phyloP scores from a whole-genome alignment of 768 basidiomycete species.

The Rhodotorula taiwanensis region DNA sequence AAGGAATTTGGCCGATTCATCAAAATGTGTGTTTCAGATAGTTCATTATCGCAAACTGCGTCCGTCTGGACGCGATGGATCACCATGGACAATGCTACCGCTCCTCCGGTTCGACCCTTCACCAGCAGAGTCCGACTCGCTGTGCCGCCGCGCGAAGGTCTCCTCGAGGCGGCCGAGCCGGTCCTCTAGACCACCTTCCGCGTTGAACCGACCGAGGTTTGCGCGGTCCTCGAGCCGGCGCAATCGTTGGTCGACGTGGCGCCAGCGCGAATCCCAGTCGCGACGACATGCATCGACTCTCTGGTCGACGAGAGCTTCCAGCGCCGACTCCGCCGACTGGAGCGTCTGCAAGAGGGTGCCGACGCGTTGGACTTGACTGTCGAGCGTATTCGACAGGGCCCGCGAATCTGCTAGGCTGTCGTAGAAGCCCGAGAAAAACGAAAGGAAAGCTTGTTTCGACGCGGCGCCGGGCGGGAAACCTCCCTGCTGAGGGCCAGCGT shows the following conservation, averaged over 20 bases:
- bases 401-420: conserved; percentile 74
- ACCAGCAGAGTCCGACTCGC: no score
- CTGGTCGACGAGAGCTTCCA: conserved; percentile 15
- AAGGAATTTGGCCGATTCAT: no score
- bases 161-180: not conserved
- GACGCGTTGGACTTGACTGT: conserved; percentile 57
- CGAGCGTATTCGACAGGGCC: conserved; percentile 68
- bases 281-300: not conserved
- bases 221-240: not conserved
- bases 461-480: conserved; percentile 51
- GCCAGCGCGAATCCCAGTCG: not conserved
- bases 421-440: conserved; percentile 76
- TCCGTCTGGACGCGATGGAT: no score
- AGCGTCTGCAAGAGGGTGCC: conserved; percentile 20
- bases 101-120: no score
- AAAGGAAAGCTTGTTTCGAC: conserved; percentile 69
- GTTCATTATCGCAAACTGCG: no score
- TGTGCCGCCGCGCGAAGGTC: no score
- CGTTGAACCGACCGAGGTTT: not conserved
- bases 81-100: no score
- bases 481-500: no score
- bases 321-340: conserved; percentile 16
- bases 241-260: not conserved
- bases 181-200: not conserved
- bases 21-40: no score